Conservation (phyloP, 108 stramenopile species). For the Skeletonema tropicum region DNA sequence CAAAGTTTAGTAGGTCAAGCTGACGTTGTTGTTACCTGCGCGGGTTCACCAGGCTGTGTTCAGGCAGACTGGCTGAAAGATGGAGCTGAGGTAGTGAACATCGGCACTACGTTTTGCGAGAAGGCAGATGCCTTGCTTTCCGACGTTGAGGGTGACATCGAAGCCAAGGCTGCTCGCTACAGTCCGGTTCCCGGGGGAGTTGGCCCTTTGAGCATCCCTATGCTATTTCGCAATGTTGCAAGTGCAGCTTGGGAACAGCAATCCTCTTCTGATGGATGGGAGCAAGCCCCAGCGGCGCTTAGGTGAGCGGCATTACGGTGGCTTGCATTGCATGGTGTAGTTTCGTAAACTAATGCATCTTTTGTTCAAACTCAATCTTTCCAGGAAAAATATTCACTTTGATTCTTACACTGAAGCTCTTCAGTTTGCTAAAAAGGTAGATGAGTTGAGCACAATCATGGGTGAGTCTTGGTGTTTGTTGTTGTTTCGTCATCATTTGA, state of each 20-base stretch:
- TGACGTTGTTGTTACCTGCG: slow-evolving; percentile 46
- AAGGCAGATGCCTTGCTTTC: slow-evolving; percentile 32
- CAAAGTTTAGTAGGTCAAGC: slow-evolving; percentile 25
- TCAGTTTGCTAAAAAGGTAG: slow-evolving; percentile 34
- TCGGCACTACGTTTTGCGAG: slow-evolving; percentile 45
- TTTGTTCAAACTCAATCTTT: background rate
- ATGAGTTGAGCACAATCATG: slow-evolving; percentile 34
- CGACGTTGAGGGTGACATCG: slow-evolving; percentile 42
- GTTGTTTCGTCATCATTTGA: too few relatives aligned
- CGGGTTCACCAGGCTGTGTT: slow-evolving; percentile 33
- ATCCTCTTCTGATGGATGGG: background rate
- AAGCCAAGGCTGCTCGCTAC: slow-evolving; percentile 19
- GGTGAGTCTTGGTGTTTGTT: background rate
- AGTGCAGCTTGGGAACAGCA: slow-evolving; percentile 34
- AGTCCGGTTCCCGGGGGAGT: slow-evolving; percentile 45
- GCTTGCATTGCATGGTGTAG: background rate
- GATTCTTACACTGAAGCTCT: slow-evolving; percentile 45
- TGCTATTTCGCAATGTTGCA: slow-evolving; percentile 48
- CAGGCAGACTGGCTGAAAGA: slow-evolving; percentile 38
- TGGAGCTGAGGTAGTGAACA: slow-evolving; percentile 35
- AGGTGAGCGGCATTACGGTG: background rate
- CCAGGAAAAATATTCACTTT: slow-evolving; percentile 39
- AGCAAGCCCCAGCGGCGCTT: background rate
- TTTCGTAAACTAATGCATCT: background rate
- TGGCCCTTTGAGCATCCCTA: slow-evolving; percentile 34